phyloP scores from a whole-genome alignment of 805 yeast species.

The Sporopachydermia quercuum region DNA sequence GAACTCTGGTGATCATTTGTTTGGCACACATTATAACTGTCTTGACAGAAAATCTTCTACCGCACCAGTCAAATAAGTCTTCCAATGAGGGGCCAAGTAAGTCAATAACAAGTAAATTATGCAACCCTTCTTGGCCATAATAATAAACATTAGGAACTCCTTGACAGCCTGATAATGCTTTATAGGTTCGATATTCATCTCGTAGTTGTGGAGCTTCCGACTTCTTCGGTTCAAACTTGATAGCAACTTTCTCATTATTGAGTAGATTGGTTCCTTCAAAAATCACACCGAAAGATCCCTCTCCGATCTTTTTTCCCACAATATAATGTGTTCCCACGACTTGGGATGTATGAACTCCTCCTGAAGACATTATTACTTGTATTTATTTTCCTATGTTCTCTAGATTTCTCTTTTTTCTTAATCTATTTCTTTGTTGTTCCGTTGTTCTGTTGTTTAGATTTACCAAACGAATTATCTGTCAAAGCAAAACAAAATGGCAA shows the following conservation, averaged over 20 bases:
- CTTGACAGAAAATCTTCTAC: slow-evolving; percentile 52
- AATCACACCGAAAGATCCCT: slow-evolving; percentile 95
- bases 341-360: slow-evolving; percentile 30
- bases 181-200: slow-evolving; percentile 70
- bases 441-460: no score
- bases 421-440: no score
- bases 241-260: slow-evolving; percentile 78
- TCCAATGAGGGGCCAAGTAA: slow-evolving; percentile 69
- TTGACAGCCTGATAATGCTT: slow-evolving; percentile 47
- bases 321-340: slow-evolving; percentile 92
- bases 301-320: slow-evolving; percentile 95
- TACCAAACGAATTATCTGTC: no score
- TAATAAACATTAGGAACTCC: slow-evolving; percentile 79
- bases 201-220: slow-evolving; percentile 75
- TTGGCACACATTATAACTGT: slow-evolving; percentile 63
- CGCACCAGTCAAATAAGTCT: slow-evolving; percentile 82
- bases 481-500: no score
- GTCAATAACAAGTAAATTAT: slow-evolving; percentile 63
- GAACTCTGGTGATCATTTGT: slow-evolving; percentile 63
- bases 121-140: slow-evolving; percentile 77
- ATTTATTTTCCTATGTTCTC: no score
- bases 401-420: no score
- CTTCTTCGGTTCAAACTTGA: slow-evolving; percentile 68
- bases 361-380: slow-evolving; percentile 16
- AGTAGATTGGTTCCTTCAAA: slow-evolving; percentile 91